Conservation (phyloP, 1,139 yeast genomes). For the Suhomyces terraborum region DNA sequence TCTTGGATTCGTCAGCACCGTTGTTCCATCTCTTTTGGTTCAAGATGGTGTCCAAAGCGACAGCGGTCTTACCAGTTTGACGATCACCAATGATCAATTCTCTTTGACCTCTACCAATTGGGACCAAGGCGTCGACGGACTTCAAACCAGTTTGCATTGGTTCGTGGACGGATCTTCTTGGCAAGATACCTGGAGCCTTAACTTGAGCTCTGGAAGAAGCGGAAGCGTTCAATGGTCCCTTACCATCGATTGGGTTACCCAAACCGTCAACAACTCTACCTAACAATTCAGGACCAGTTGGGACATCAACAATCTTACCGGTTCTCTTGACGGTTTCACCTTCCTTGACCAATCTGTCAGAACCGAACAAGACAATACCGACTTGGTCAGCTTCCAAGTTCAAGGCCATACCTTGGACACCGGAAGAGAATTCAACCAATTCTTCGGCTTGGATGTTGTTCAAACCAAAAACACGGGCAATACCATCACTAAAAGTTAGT, state of each 20-base stretch:
- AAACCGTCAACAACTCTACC: slow-evolving; percentile 99
- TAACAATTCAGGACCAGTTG: slow-evolving; percentile 96
- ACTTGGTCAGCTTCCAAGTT: slow-evolving; percentile 99
- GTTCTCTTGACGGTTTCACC: slow-evolving; percentile 99
- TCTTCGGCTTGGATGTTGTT: slow-evolving; percentile 99
- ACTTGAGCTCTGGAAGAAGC: slow-evolving; percentile 94
- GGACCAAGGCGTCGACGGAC: slow-evolving; percentile 98
- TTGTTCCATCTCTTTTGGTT: slow-evolving; percentile 99
- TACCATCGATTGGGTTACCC: slow-evolving; percentile 99
- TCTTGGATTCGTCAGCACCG: slow-evolving; percentile 93
- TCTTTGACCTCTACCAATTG: slow-evolving; percentile 99
- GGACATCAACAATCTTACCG: slow-evolving; percentile 98
- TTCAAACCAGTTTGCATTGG: slow-evolving; percentile 99
- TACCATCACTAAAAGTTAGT: slow-evolving; percentile 81
- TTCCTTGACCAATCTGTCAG: slow-evolving; percentile 97
- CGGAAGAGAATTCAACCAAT: slow-evolving; percentile 98
- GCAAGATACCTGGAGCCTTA: slow-evolving; percentile 99
- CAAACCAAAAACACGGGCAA: slow-evolving; percentile 99
- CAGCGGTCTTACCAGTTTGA: slow-evolving; percentile 99
- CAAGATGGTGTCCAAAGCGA: slow-evolving; percentile 95
- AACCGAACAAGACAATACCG: slow-evolving; percentile 99
- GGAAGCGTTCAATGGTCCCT: slow-evolving; percentile 93
- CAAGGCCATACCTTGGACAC: slow-evolving; percentile 99
- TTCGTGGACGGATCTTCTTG: slow-evolving; percentile 97
- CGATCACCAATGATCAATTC: slow-evolving; percentile 99